These are phyloP conservation scores for Thalassia testudinum DNA, from an alignment of 116 monocot species.

Conservation along the genomic window DNA sequence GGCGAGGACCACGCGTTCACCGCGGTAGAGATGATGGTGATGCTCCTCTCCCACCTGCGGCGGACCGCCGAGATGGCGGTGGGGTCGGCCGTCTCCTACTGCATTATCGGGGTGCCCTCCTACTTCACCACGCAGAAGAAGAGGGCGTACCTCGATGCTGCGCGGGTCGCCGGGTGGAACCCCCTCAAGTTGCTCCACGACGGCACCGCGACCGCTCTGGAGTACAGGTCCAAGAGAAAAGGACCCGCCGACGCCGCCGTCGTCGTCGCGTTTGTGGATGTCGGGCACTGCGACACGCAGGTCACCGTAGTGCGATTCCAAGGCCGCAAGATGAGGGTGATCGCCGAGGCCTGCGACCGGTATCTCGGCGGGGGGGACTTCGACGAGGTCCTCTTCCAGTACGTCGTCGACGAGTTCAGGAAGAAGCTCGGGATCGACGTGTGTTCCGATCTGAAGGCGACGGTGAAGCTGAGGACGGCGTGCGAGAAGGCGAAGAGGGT, in stretches of 20 bases:
- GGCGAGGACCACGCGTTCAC: conserved; percentile 24
- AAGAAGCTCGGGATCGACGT: conserved; percentile 33
- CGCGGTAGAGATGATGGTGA: conserved; percentile 57
- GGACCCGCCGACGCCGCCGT: conserved; percentile 23
- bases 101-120: conserved; percentile 64
- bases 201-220: conserved; percentile 55
- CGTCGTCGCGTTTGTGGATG: conserved; percentile 59
- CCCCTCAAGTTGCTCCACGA: conserved; percentile 71
- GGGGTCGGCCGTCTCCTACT: conserved; percentile 25
- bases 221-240: conserved; percentile 66
- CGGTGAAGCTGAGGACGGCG: conserved; percentile 35
- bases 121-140: conserved; percentile 63
- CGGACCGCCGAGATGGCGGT: conserved; percentile 43
- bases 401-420: conserved; percentile 62
- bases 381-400: conserved; percentile 59
- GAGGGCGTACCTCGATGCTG: conserved; percentile 57
- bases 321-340: conserved; percentile 37
- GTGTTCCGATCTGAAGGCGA: conserved; percentile 51
- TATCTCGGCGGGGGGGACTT: conserved; percentile 80
- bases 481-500: conserved; percentile 97
- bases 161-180: conserved; percentile 56
- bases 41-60: conserved; percentile 68
- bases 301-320: conserved; percentile 38
- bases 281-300: conserved; percentile 88
- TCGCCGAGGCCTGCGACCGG: conserved; percentile 45